Evolutionary conservation across 371 early-diverging fungal species (phyloP).

Genomic region (Apophysomyces ossiformis): DNA sequence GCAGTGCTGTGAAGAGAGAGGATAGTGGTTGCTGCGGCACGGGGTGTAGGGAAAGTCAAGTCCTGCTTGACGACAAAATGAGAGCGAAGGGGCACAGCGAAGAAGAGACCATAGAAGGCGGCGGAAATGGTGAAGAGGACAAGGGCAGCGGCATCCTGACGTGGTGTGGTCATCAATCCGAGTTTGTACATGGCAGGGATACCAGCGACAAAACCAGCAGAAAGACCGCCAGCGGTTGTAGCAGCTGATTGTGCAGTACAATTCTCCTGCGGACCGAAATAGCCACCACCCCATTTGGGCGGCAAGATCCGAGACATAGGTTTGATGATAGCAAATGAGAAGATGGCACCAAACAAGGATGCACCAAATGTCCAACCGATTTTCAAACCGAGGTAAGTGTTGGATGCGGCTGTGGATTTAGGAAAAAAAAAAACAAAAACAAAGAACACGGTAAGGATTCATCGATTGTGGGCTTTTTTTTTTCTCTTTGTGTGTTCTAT

Average conservation of each 20-base stretch:
- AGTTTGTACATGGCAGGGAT: conserved; percentile 77
- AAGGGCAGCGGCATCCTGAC: conserved; percentile 56
- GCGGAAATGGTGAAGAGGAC: conserved; percentile 62
- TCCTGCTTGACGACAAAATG: conserved; percentile 76
- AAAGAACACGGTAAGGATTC: too few species aligned
- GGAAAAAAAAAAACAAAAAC: not conserved
- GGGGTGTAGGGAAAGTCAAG: conserved; percentile 73
- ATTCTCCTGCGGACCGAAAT: conserved; percentile 76
- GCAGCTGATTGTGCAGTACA: conserved; percentile 73
- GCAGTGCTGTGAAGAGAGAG: conserved; percentile 60
- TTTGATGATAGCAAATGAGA: conserved; percentile 62
- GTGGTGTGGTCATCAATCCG: conserved; percentile 56
- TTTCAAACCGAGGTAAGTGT: conserved; percentile 71
- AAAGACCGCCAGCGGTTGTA: conserved; percentile 75
- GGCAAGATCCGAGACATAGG: conserved; percentile 58
- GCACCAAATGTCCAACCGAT: conserved; percentile 73
- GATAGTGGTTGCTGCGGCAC: conserved; percentile 74
- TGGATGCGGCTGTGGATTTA: conserved; percentile 56
- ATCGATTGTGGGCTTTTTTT: not conserved
- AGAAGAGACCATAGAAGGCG: conserved; percentile 79
- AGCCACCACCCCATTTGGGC: conserved; percentile 56
- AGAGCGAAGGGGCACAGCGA: conserved; percentile 73
- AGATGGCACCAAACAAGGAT: conserved; percentile 60
- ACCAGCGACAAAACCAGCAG: conserved; percentile 69
- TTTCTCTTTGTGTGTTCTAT: not conserved